Base-by-base conservation (phyloP, 306 rosid genomes). In the Vigna trinervia region DNA sequence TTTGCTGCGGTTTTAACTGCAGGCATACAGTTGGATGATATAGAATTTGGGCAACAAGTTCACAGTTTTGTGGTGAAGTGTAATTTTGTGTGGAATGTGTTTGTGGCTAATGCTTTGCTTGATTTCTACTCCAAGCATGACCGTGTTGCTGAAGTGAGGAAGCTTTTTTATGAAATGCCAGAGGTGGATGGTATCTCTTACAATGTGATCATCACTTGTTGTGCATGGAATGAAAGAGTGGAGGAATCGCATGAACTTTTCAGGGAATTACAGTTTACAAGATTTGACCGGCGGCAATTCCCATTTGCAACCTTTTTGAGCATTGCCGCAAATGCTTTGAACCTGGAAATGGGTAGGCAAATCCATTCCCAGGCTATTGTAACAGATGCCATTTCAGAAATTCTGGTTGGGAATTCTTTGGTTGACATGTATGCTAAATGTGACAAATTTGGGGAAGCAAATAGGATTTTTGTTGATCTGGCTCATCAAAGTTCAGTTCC, bases 351-450 rank as follows among this genome's bases (percentile, higher is more conserved):
- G 88, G 98, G 98, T 61, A 86, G 79, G 83, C 93, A 92, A 80
- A 81, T 92, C 63, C 98, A 91, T 86, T 85, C 93, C 74, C 97
- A 92, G 67, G 77, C 89, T 71, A 52, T 90, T 73, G 90, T 82
- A 63, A 84, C 89, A 46, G 73, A 58, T 20, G 88, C 89, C 2
- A 79, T 73, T 78, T 87, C 89, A 38, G 91, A 90, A 60, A 59
- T 77, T 82, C 76, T 73, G 60, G 97, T 94, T 28, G 96, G 85
- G 30, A 92, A 94, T 88, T 82, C 98, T 28, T 84, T 94, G 86
- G 94, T 94, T 38, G 97, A 92, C 82, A 90, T 92, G 97, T 94
- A 94, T 85, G 96, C 96, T 71, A 92, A 94, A 89, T 92, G 96
- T 86, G 87, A 78, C 71, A 85, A 75, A 87, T 89, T 90, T 80